A percentile compares a stretch with the other conserved stretches of the same genome.
phyloP scores from a whole-genome alignment of 208 protist species.

The Acanthamoeba lugdunensis region DNA sequence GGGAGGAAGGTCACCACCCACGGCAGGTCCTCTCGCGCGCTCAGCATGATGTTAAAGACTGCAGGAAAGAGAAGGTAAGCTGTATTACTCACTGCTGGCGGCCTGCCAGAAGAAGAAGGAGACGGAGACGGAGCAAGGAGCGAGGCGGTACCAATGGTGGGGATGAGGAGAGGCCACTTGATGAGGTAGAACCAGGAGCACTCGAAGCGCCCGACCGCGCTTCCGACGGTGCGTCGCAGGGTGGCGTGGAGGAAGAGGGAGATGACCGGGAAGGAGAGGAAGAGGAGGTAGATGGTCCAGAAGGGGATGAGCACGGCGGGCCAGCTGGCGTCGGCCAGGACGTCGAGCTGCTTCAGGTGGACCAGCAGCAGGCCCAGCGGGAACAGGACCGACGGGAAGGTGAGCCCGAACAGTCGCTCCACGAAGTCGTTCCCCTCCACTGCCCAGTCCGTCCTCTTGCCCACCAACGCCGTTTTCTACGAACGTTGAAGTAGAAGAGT shows the following conservation, averaged over 20 bases:
- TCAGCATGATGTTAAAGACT: conserved; percentile 64
- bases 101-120: neutral
- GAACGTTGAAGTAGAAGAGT: neutral
- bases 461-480: conserved; percentile 3
- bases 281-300: conserved; percentile 36
- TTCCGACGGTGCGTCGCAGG: neutral
- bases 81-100: too few species aligned
- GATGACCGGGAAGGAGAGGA: conserved; percentile 24
- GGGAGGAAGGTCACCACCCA: conserved; percentile 52
- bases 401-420: conserved; percentile 42
- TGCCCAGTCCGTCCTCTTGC: neutral
- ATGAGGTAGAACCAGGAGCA: conserved; percentile 45
- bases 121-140: neutral
- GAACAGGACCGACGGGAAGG: conserved; percentile 29
- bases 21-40: conserved; percentile 27
- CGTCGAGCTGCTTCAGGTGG: conserved; percentile 27
- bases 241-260: conserved; percentile 23
- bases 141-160: conserved; percentile 19
- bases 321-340: conserved; percentile 11
- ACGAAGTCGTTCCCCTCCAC: conserved; percentile 27
- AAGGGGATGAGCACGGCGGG: conserved; percentile 45
- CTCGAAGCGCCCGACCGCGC: neutral
- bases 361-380: conserved; percentile 34
- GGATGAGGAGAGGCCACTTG: conserved; percentile 48
- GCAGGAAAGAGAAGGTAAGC: neutral